phyloP scores from a whole-genome alignment of 352 stramenopile genomes.

The Pythium brachiatum region DNA sequence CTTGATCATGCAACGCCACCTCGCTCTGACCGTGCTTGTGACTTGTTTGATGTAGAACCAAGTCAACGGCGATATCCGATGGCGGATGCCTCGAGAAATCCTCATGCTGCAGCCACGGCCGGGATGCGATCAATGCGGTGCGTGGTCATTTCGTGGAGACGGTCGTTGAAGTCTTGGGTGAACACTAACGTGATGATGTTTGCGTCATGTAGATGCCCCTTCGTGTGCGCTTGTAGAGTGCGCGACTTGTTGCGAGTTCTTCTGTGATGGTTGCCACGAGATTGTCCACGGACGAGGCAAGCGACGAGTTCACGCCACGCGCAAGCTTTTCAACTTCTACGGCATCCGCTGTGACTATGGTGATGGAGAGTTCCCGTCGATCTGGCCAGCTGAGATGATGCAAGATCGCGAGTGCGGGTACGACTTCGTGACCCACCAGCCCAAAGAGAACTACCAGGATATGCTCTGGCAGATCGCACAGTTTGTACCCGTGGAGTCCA shows the following conservation, averaged over 20 bases:
- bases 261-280: slow-evolving; percentile 82
- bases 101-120: slow-evolving; percentile 74
- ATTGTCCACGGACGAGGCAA: slow-evolving; percentile 86
- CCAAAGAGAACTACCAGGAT: slow-evolving; percentile 59
- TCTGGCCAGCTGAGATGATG: slow-evolving; percentile 86
- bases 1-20: neutral
- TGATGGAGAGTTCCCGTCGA: slow-evolving; percentile 87
- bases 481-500: slow-evolving; percentile 49
- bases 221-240: slow-evolving; percentile 81
- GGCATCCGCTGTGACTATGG: slow-evolving; percentile 89
- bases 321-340: slow-evolving; percentile 91
- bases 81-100: slow-evolving; percentile 88
- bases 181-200: neutral
- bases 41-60: slow-evolving; percentile 65
- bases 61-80: slow-evolving; percentile 88
- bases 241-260: slow-evolving; percentile 88
- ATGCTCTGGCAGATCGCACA: slow-evolving; percentile 64
- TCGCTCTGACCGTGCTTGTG: neutral
- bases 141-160: neutral
- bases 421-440: slow-evolving; percentile 56
- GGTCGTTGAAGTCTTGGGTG: neutral
- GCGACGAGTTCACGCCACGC: slow-evolving; percentile 64
- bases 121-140: slow-evolving; percentile 88
- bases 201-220: slow-evolving; percentile 32
- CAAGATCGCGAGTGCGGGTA: slow-evolving; percentile 73